Evolutionary conservation across 345 rosid genomes (phyloP).

Genomic region (Eucalyptus cladocalyx): DNA sequence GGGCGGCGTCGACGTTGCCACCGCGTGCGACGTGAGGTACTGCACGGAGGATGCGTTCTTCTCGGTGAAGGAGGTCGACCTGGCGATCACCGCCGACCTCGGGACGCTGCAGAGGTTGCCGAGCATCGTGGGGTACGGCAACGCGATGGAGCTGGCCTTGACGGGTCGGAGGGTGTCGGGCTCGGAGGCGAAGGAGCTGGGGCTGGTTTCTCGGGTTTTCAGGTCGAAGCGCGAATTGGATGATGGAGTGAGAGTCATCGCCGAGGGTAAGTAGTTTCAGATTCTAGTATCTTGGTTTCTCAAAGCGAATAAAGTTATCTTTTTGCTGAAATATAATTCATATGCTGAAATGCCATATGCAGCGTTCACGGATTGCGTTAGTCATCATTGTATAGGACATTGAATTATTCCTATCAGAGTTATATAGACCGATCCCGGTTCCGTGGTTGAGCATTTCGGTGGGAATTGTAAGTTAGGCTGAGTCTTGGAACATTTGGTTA

Average conservation of each 20-base stretch:
- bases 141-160: slow-evolving; percentile 62
- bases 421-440: neutral
- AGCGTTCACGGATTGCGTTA: neutral
- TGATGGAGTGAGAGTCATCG: slow-evolving; percentile 27
- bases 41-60: slow-evolving; percentile 56
- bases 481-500: neutral
- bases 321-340: neutral
- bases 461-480: neutral
- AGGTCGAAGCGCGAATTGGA: slow-evolving; percentile 46
- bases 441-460: neutral
- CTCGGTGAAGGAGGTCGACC: slow-evolving; percentile 72
- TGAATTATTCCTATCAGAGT: neutral
- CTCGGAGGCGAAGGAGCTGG: slow-evolving; percentile 59
- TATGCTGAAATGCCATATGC: neutral
- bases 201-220: slow-evolving; percentile 57
- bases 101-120: slow-evolving; percentile 86
- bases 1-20: slow-evolving; percentile 49
- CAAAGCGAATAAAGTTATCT: neutral
- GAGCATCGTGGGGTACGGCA: slow-evolving; percentile 53
- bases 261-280: slow-evolving; percentile 38
- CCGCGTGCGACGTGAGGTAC: slow-evolving; percentile 77
- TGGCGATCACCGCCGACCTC: slow-evolving; percentile 71
- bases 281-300: neutral
- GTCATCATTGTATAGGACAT: neutral
- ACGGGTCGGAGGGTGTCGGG: slow-evolving; percentile 58